A percentile compares a stretch with the other conserved stretches of the same genome.
These are phyloP conservation scores for Aspergillus ostianus DNA, from an alignment of 495 filamentous ascomycete genomes.

Conservation along the genomic window DNA sequence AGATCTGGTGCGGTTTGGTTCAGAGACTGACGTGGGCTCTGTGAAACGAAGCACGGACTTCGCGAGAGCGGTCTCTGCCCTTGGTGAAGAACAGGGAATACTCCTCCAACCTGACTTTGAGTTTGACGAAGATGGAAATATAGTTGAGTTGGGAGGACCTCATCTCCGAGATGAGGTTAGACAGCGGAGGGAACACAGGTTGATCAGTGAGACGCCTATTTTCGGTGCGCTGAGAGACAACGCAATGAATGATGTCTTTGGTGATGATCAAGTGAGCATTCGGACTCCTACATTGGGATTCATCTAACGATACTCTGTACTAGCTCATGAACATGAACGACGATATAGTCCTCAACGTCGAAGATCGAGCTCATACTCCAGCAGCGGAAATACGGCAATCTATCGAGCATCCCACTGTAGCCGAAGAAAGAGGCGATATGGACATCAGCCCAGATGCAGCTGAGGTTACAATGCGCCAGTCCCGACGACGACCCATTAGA, in stretches of 20 bases:
- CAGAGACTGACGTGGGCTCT: constrained; percentile 23
- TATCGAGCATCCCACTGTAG: not conserved
- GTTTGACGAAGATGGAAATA: constrained; percentile 64
- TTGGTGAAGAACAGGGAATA: constrained; percentile 49
- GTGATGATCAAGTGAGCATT: constrained; percentile 27
- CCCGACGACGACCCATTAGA: constrained; percentile 15
- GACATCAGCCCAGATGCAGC: constrained; percentile 4
- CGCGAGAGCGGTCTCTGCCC: constrained; percentile 12
- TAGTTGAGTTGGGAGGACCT: constrained; percentile 39
- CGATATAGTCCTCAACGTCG: constrained; percentile 9
- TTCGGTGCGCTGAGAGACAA: constrained; percentile 14
- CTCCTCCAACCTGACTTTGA: constrained; percentile 63
- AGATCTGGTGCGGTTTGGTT: constrained; percentile 21
- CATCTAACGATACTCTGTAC: not conserved
- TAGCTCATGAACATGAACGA: constrained; percentile 17
- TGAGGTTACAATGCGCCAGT: constrained; percentile 20
- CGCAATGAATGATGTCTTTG: constrained; percentile 12
- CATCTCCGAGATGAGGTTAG: constrained; percentile 7
- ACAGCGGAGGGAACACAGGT: constrained; percentile 5
- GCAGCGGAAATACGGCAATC: not conserved
- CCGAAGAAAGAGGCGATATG: not conserved
- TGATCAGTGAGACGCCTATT: constrained; percentile 30
- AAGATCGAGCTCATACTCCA: not conserved
- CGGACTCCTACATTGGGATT: constrained; percentile 4
- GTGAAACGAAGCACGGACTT: constrained; percentile 22